Percentiles rank a stretch among this genome's conserved stretches.
These are phyloP conservation scores for Podaxis sp. DNA, from an alignment of 768 basidiomycete species.

Conservation along the genomic window DNA sequence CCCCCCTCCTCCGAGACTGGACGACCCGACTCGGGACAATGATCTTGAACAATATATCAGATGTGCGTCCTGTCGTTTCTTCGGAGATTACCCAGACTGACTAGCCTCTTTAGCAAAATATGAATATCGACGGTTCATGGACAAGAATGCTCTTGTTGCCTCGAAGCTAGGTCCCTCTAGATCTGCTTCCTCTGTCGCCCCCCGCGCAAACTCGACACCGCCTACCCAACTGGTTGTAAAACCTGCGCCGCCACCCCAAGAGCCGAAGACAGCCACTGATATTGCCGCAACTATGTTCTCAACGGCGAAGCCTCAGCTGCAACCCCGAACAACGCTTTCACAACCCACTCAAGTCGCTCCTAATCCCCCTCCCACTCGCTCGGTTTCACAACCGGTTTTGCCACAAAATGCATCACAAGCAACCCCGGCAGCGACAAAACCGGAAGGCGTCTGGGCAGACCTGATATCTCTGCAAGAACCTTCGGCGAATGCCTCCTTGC, in stretches of 20 bases:
- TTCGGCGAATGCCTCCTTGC: conserved; percentile 47
- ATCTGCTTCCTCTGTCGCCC: conserved; percentile 28
- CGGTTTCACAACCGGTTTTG: conserved; percentile 20
- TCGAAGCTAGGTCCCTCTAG: conserved; percentile 43
- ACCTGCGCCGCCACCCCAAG: conserved; percentile 8
- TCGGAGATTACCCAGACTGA: not conserved
- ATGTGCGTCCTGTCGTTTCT: conserved; percentile 38
- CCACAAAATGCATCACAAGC: conserved; percentile 9
- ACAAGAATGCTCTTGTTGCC: conserved; percentile 41
- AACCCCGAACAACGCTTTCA: conserved; percentile 7
- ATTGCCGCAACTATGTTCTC: conserved; percentile 14
- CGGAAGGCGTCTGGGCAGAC: conserved; percentile 50
- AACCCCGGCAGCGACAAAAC: conserved; percentile 17
- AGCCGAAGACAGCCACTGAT: conserved; percentile 9
- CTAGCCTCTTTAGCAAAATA: conserved; percentile 61
- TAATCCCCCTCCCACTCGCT: conserved; percentile 18
- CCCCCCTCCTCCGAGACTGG: conserved; percentile 78
- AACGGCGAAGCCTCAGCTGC: conserved; percentile 10
- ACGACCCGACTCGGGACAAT: conserved; percentile 78
- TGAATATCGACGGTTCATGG: conserved; percentile 67
- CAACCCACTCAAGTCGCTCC: conserved; percentile 14
- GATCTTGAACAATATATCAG: conserved; percentile 92
- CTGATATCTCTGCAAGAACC: conserved; percentile 43
- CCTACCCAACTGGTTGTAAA: conserved; percentile 4
- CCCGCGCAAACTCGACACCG: conserved; percentile 17